These are phyloP conservation scores for Globisporangium alternatum DNA, from an alignment of 352 stramenopile species.

Conservation along the genomic window DNA sequence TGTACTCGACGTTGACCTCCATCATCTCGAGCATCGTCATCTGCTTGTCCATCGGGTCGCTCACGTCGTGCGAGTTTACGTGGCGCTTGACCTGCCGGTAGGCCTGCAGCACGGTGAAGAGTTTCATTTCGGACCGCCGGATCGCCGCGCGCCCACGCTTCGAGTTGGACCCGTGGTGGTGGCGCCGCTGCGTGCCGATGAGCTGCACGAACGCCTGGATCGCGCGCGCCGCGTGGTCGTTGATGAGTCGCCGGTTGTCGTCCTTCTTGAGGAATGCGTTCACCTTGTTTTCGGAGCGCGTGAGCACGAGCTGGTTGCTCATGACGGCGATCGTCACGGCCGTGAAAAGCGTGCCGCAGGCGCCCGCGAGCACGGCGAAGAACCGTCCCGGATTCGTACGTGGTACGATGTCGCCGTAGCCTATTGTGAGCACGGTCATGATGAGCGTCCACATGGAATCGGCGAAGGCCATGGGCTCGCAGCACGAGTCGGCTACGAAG, in stretches of 20 bases:
- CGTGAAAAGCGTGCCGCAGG: constrained; percentile 54
- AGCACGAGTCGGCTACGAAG: constrained; percentile 52
- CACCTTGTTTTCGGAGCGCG: constrained; percentile 76
- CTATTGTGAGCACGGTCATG: constrained; percentile 73
- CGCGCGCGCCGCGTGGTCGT: constrained; percentile 51
- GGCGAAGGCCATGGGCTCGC: constrained; percentile 42
- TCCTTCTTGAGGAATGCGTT: constrained; percentile 79
- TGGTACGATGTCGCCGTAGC: constrained; percentile 66
- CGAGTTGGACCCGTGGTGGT: constrained; percentile 21
- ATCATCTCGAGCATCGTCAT: constrained; percentile 87
- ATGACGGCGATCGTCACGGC: constrained; percentile 77
- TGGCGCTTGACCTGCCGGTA: constrained; percentile 60
- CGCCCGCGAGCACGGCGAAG: constrained; percentile 45
- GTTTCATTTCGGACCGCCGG: constrained; percentile 43
- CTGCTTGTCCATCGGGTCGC: constrained; percentile 76
- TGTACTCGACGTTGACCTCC: constrained; percentile 83
- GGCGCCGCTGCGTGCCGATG: constrained; percentile 37
- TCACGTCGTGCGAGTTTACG: constrained; percentile 65
- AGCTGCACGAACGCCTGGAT: constrained; percentile 67
- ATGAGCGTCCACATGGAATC: constrained; percentile 67
- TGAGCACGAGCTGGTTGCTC: constrained; percentile 70
- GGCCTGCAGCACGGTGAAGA: constrained; percentile 51
- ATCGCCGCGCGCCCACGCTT: constrained; percentile 7
- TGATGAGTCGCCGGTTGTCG: constrained; percentile 55
- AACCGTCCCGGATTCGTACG: constrained; percentile 44